Evolutionary conservation across 805 yeast species (phyloP), one percentile per base, ranked within the genome.

Genomic region (Millerago galiae): DNA sequence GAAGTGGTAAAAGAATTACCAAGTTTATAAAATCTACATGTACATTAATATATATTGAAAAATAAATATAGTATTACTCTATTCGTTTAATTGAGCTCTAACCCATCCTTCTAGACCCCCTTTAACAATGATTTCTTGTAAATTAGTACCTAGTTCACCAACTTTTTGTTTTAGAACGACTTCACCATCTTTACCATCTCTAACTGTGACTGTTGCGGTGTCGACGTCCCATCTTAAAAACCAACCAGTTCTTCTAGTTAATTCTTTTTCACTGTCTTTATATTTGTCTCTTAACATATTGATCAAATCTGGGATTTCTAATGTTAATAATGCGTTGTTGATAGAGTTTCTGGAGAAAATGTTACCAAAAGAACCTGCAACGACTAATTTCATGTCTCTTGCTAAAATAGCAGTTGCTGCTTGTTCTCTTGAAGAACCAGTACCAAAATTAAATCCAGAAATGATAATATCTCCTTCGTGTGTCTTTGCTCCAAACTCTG

Each of bases 81-180:
- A 38, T 30, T 45, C 41, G 9, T 44, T 56, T 50, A 82, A 67
- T 62, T 87, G 83, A 16, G 89, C 72, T 64, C 75, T 84, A 45
- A 93, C 97, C 99, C 99, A 93, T 34, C 95, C 95, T 73, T 93
- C 99, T 45, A 93, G 77, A 44, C 99, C 99, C 38, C 99, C 99
- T 62, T 88, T 83, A 50, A 91, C 90, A 51, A 93, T 93, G 57
- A 93, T 93, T 54, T 93, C 99, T 68, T 93, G 99, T 61, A 93
- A 73, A 63, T 90, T 90, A 42, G 89, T 80, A 51, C 99, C 98
- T 49, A 93, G 73, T 65, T 93, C 98, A 46, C 98, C 97, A 38
- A 93, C 98, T 66, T 84, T 85, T 62, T 87, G 95, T 52, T 75
- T 75, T 51, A 91, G 70, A 14, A 90, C 72, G 32, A 81, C 74